Evolutionary conservation across 1,284 basidiomycete species (phyloP).

Genomic region (Pisolithus thermaeus): DNA sequence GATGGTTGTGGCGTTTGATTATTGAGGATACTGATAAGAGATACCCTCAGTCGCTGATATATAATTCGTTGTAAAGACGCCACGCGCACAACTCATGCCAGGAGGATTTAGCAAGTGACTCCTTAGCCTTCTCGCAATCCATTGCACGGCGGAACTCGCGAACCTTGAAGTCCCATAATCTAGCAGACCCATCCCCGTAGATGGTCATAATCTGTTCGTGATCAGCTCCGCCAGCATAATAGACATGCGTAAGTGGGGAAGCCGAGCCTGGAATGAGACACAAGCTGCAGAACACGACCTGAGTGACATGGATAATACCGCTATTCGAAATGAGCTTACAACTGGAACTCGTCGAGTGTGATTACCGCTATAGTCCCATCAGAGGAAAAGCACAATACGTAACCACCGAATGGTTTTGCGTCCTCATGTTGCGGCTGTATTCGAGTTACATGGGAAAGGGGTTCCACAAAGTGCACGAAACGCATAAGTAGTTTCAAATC

Average conservation of each 20-base stretch:
- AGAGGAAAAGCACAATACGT: constrained; percentile 65
- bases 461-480: constrained; percentile 66
- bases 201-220: constrained; percentile 68
- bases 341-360: constrained; percentile 68
- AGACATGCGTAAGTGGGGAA: constrained; percentile 60
- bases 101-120: constrained; percentile 61
- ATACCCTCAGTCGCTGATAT: not conserved
- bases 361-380: constrained; percentile 84
- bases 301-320: not conserved
- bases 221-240: constrained; percentile 45
- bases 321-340: constrained; percentile 43
- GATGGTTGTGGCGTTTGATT: constrained; percentile 18
- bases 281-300: constrained; percentile 40
- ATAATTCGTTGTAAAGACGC: not conserved
- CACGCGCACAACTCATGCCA: constrained; percentile 66
- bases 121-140: constrained; percentile 68
- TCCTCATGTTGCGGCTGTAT: constrained; percentile 48
- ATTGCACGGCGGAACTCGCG: constrained; percentile 86
- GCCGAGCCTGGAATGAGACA: constrained; percentile 77
- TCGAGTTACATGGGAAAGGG: constrained; percentile 54
- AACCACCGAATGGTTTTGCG: constrained; percentile 60
- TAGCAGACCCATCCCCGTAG: constrained; percentile 72
- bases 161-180: constrained; percentile 86
- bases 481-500: constrained; percentile 57
- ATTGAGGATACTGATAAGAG: constrained; percentile 17